These are phyloP conservation scores for Penicillium fuscoglaucum DNA, from an alignment of 2,329 filamentous ascomycete genomes.

Conservation along the genomic window DNA sequence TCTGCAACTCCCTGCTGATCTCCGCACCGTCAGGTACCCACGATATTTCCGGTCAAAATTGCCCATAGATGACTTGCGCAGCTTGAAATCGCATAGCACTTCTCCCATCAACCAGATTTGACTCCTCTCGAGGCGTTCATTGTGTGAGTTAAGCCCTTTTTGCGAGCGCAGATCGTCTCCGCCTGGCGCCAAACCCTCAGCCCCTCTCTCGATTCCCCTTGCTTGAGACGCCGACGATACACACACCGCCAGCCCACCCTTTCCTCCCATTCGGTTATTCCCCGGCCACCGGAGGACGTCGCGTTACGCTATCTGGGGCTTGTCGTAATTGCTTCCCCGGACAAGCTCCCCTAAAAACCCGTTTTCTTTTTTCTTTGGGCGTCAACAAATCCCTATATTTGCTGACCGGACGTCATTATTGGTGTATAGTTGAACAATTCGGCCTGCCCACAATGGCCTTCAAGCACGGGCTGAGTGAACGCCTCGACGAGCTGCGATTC, in stretches of 20 bases:
- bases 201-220: slow-evolving; percentile 40
- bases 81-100: slow-evolving; percentile 11
- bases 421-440: slow-evolving; percentile 35
- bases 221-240: slow-evolving; percentile 27
- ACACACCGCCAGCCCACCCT: slow-evolving; percentile 36
- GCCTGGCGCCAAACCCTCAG: slow-evolving; percentile 32
- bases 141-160: slow-evolving; percentile 37
- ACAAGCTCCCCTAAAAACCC: slow-evolving; percentile 13
- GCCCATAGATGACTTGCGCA: slow-evolving; percentile 26
- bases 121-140: slow-evolving; percentile 40
- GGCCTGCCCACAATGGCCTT: slow-evolving; percentile 59
- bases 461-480: slow-evolving; percentile 61
- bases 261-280: slow-evolving; percentile 12
- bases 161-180: slow-evolving; percentile 30
- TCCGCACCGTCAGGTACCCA: slow-evolving; percentile 36
- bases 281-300: slow-evolving; percentile 17
- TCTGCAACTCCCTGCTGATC: slow-evolving; percentile 33
- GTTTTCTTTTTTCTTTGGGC: not conserved
- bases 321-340: slow-evolving; percentile 18
- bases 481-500: slow-evolving; percentile 79
- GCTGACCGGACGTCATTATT: slow-evolving; percentile 27
- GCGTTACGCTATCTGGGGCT: slow-evolving; percentile 7
- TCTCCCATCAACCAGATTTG: slow-evolving; percentile 15
- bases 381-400: slow-evolving; percentile 21
- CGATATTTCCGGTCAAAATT: slow-evolving; percentile 11